Percentiles rank a stretch among this genome's conserved stretches.
Evolutionary conservation across 305 asterid genomes (phyloP).

Genomic region (Fraxinus albicans): DNA sequence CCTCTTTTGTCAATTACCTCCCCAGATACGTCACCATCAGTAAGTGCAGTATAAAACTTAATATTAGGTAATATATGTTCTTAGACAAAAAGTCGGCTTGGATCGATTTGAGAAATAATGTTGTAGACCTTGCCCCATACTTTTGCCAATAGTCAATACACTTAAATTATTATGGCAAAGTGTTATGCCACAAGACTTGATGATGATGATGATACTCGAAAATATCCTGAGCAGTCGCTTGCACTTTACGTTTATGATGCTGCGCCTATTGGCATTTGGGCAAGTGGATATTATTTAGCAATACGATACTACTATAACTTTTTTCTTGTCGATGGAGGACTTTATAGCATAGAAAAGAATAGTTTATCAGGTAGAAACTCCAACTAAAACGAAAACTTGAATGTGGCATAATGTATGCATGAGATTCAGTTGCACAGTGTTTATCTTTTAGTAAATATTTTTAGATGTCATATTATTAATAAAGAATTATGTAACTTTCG

Average conservation of each 20-base stretch:
- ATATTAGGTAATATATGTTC: neutral
- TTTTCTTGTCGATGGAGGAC: neutral
- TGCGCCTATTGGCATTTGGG: neutral
- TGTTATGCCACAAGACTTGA: neutral
- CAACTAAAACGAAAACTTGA: neutral
- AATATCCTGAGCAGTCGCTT: neutral
- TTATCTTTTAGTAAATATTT: neutral
- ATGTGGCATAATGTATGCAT: neutral
- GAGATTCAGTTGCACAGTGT: slow-evolving; percentile 7
- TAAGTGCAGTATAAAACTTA: neutral
- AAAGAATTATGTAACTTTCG: neutral
- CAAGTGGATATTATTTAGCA: neutral
- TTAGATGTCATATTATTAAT: neutral
- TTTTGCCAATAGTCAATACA: neutral
- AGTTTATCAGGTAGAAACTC: neutral
- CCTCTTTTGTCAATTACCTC: neutral
- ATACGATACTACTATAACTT: neutral
- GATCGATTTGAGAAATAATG: neutral
- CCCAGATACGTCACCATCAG: neutral
- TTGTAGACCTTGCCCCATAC: neutral
- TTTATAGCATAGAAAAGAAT: neutral
- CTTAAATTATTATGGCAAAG: neutral
- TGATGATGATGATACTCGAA: neutral
- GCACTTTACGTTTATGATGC: neutral
- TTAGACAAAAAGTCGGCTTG: neutral